These are phyloP conservation scores for Hirschioporus abietinus DNA, from an alignment of 768 basidiomycete species.

Conservation along the genomic window DNA sequence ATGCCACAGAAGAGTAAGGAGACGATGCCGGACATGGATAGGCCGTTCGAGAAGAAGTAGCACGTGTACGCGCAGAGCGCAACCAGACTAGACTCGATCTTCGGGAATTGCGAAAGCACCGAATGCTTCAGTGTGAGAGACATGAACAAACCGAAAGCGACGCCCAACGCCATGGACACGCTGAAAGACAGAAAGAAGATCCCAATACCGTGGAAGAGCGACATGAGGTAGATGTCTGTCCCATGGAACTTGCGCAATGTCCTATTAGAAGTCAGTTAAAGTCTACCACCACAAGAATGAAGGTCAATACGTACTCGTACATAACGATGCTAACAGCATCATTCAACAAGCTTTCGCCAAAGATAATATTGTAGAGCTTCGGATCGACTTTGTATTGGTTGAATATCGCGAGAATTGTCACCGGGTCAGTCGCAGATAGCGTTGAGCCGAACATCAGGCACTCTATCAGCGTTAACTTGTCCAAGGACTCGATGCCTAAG, in stretches of 20 bases:
- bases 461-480: slow-evolving; percentile 74
- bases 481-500: slow-evolving; percentile 84
- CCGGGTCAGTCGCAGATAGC: slow-evolving; percentile 94
- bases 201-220: slow-evolving; percentile 93
- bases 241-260: slow-evolving; percentile 92
- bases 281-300: slow-evolving; percentile 5
- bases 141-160: slow-evolving; percentile 84
- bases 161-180: slow-evolving; percentile 91
- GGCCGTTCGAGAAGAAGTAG: slow-evolving; percentile 98
- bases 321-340: slow-evolving; percentile 99
- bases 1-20: slow-evolving; percentile 98
- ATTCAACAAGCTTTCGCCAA: slow-evolving; percentile 94
- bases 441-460: slow-evolving; percentile 97
- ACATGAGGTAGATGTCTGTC: slow-evolving; percentile 76
- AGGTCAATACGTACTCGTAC: slow-evolving; percentile 85
- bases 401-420: slow-evolving; percentile 97
- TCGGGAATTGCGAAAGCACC: slow-evolving; percentile 78
- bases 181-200: slow-evolving; percentile 96
- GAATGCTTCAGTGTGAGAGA: slow-evolving; percentile 95
- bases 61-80: slow-evolving; percentile 92
- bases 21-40: slow-evolving; percentile 94
- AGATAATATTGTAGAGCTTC: slow-evolving; percentile 94
- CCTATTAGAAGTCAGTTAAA: slow-evolving; percentile 33
- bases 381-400: slow-evolving; percentile 99
- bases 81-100: slow-evolving; percentile 95